Conservation (phyloP, 2,329 filamentous ascomycete genomes). For the Calonectria naviculata region DNA sequence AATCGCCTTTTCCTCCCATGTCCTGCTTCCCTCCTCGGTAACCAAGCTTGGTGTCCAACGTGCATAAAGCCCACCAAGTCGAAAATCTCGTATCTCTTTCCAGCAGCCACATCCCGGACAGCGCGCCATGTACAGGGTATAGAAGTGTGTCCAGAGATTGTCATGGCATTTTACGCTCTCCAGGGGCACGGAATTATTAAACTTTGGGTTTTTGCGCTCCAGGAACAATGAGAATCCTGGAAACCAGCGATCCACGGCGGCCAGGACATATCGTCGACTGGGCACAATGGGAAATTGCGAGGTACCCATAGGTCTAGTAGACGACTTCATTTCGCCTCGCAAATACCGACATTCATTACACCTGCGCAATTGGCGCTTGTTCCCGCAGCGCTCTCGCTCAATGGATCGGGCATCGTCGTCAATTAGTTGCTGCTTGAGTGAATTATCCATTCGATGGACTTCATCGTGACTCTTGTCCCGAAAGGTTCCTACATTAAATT, state of each 20-base stretch:
- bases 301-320: not conserved
- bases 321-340: not conserved
- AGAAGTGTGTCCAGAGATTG: not conserved
- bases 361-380: constrained; percentile 10
- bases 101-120: constrained; percentile 27
- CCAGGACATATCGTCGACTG: not conserved
- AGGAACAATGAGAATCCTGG: constrained; percentile 14
- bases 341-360: constrained; percentile 27
- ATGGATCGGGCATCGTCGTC: not conserved
- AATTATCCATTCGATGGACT: not conserved
- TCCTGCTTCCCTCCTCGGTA: rapidly evolving
- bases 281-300: constrained; percentile 2
- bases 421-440: not conserved
- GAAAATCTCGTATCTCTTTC: constrained; percentile 29
- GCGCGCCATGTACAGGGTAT: constrained; percentile 25
- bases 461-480: not conserved
- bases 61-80: not conserved
- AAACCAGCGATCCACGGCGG: constrained; percentile 21
- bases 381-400: constrained; percentile 12
- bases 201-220: not conserved
- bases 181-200: not conserved
- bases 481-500: not conserved
- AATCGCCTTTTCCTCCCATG: not conserved
- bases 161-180: not conserved
- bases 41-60: not conserved